Percentiles rank a stretch among this genome's conserved stretches.
Evolutionary conservation across 2,329 filamentous ascomycete species (phyloP).

Genomic region (Pseudogymnoascus sp.): DNA sequence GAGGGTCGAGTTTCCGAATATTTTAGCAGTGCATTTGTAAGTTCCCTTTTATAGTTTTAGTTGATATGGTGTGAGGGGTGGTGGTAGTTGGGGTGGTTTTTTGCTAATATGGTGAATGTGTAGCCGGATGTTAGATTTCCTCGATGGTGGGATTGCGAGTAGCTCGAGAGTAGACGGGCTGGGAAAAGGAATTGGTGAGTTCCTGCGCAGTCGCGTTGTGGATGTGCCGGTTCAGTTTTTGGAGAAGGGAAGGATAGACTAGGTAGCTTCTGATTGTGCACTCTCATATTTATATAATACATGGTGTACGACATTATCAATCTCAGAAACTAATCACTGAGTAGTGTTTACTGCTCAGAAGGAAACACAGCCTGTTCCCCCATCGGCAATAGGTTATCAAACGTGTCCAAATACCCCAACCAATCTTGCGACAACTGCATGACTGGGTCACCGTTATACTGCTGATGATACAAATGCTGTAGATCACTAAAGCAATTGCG

Average conservation of each 20-base stretch:
- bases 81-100: too few relatives aligned
- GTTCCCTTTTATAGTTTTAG: constrained; percentile 20
- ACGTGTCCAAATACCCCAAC: background rate
- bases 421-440: background rate
- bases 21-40: constrained; percentile 34
- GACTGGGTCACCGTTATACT: too few relatives aligned
- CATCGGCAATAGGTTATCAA: background rate
- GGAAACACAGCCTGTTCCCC: background rate
- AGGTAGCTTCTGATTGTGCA: background rate
- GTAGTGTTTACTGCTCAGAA: too few relatives aligned
- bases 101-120: too few relatives aligned
- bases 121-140: background rate
- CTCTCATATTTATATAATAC: too few relatives aligned
- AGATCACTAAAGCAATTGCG: too few relatives aligned
- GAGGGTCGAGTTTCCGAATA: constrained; percentile 27
- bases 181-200: background rate
- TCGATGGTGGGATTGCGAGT: background rate
- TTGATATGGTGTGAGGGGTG: too few relatives aligned
- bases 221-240: background rate
- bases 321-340: too few relatives aligned
- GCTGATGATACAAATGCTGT: too few relatives aligned
- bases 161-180: background rate
- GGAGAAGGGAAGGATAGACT: background rate
- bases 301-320: too few relatives aligned
- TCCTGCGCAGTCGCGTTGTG: background rate